These are phyloP conservation scores for Amborella trichopoda DNA, from an alignment of 164 flowering plant species.

Conservation along the genomic window DNA sequence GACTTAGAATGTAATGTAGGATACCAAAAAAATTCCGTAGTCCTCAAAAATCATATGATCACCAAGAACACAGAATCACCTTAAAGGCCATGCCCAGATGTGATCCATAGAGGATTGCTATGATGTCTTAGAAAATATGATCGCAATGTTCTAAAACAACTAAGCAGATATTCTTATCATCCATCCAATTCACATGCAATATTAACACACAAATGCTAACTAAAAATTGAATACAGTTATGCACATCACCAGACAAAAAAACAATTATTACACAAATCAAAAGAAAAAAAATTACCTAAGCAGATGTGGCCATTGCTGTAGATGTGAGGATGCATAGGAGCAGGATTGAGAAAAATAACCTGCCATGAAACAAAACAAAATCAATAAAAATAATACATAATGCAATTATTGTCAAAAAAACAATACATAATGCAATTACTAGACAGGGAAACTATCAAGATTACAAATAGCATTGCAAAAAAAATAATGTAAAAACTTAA, in stretches of 20 bases:
- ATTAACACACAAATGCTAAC: background rate
- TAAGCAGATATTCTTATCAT: background rate
- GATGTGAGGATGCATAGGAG: conserved; percentile 90
- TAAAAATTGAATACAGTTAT: background rate
- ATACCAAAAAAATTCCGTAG: no score
- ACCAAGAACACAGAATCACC: no score
- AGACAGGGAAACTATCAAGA: no score
- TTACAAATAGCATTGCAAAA: background rate
- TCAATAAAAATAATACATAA: no score
- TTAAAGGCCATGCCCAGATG: no score
- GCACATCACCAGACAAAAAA: no score
- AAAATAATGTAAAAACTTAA: background rate
- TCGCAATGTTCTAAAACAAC: background rate
- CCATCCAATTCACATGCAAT: background rate
- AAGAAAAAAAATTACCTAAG: conserved; percentile 43
- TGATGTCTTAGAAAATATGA: no score
- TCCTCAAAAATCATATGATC: no score
- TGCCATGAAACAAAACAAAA: conserved; percentile 17
- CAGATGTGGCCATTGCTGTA: conserved; percentile 97
- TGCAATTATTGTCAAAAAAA: background rate
- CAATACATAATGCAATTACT: no score
- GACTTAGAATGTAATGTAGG: no score
- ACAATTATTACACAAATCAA: background rate
- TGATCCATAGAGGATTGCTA: no score
- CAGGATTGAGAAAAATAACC: conserved; percentile 84